Conservation (phyloP, 2,329 filamentous ascomycete species). For the Torrubiella hemipterigena region DNA sequence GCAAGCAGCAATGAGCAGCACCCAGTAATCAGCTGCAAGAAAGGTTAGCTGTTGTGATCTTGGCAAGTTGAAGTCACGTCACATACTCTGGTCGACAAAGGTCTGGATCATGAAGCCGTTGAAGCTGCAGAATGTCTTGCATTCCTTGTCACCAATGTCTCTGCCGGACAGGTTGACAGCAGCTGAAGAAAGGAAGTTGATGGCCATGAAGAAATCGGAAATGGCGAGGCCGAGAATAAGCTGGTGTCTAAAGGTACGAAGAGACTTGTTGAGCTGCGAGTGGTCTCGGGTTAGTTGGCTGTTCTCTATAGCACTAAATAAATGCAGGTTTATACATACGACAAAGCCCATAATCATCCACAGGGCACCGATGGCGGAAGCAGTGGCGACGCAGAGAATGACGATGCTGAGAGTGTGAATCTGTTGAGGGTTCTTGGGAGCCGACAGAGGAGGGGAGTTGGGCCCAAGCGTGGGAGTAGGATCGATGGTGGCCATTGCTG, state of each 20-base stretch:
- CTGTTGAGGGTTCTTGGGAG: background rate
- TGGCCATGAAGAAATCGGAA: slow-evolving; percentile 25
- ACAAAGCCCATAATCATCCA: slow-evolving; percentile 5
- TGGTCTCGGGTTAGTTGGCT: no score
- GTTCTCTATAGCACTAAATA: no score
- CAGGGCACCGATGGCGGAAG: slow-evolving; percentile 1
- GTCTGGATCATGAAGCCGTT: slow-evolving; percentile 29
- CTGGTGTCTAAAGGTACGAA: background rate
- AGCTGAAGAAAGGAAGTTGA: slow-evolving; percentile 25
- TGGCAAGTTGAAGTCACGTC: background rate
- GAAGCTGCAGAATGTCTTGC: slow-evolving; percentile 21
- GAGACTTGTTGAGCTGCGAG: background rate
- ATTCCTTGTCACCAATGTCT: slow-evolving; percentile 14
- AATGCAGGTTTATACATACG: no score
- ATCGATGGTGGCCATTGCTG: no score
- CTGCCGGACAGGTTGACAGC: slow-evolving; percentile 19
- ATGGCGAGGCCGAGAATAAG: slow-evolving; percentile 20
- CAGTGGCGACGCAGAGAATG: background rate
- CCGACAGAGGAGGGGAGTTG: slow-evolving; percentile 3
- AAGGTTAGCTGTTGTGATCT: background rate
- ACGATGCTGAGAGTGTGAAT: slow-evolving; percentile 2
- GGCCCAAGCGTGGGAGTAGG: no score
- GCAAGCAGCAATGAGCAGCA: slow-evolving; percentile 24
- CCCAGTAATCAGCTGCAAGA: slow-evolving; percentile 26
- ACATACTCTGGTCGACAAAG: slow-evolving; percentile 22